Conservation (phyloP, 2,329 filamentous ascomycete species). For the Diaporthe humulicola region DNA sequence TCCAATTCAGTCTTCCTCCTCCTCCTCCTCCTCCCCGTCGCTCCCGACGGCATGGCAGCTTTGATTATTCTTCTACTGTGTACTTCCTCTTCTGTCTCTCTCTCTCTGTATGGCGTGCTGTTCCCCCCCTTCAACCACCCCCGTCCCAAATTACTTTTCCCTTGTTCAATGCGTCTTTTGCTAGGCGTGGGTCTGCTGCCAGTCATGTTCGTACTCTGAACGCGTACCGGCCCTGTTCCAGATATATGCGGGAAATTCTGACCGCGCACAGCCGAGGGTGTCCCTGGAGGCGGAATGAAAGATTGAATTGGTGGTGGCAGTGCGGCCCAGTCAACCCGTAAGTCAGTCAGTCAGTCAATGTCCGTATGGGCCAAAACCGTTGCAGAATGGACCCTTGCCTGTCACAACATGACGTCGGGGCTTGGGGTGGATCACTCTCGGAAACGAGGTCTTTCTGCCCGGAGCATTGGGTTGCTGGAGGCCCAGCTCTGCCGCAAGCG, state of each 20-base stretch:
- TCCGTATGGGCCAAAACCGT: neutral
- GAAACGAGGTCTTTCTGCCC: slow-evolving; percentile 22
- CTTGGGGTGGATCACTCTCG: slow-evolving; percentile 14
- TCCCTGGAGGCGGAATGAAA: slow-evolving; percentile 2
- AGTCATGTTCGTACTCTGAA: slow-evolving; percentile 22
- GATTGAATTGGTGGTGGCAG: slow-evolving; percentile 22
- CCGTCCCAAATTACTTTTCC: neutral
- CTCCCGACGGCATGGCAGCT: neutral
- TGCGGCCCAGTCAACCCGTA: slow-evolving; percentile 17
- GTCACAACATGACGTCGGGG: slow-evolving; percentile 28
- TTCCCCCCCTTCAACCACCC: no score
- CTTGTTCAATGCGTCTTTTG: neutral
- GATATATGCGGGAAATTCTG: slow-evolving; percentile 10
- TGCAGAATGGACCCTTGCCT: slow-evolving; percentile 26
- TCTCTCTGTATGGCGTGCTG: no score
- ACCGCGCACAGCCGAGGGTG: slow-evolving; percentile 9
- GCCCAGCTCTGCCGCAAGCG: slow-evolving; percentile 14
- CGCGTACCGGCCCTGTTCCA: slow-evolving; percentile 16
- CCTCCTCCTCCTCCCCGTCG: neutral
- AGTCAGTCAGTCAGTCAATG: neutral
- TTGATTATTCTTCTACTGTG: neutral
- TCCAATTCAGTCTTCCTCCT: neutral
- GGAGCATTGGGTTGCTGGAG: slow-evolving; percentile 19
- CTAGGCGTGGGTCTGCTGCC: slow-evolving; percentile 15
- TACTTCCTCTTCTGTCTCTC: neutral